Base-by-base conservation (phyloP, 768 basidiomycete species). In the Leccinum rimulosum region DNA sequence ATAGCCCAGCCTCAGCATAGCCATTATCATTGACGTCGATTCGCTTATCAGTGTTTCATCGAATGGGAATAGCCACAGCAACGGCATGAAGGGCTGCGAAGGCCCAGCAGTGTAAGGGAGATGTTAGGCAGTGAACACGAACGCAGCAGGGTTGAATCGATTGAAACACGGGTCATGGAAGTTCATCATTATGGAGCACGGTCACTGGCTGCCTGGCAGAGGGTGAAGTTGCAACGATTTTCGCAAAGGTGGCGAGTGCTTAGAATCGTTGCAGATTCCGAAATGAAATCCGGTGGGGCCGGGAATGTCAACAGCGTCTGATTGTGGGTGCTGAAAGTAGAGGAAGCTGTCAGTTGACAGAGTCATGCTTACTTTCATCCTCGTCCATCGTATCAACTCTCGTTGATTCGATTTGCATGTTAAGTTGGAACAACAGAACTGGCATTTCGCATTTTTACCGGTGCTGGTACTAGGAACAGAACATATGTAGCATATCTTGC, bases 41-140 rank as follows among this genome's bases (percentile, higher is more conserved):
- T 30, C 61, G 57, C 22, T 52, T 58, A 27, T 69, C 65, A 47
- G 57, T 51, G 63, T 60, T 2, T 64, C 65, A 40, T 70, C 56
- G 38, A 64, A 61, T 3, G 64, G 51, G 60, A 68, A 56, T 57
- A 58, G 8, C 69, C 61, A 22, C 60, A 70, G 38, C 33, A 68
- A 10, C 56, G 36, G 36, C 15, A 38, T 17, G 7, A 52, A 36
- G 61, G 38, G 15, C 63, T 61, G 22, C 60, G 49, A 9, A 55
- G 40, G 2, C 58, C 62, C 66, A 35, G 22, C 35, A 35, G 33
- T 33, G 33, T 11, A 2, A 5, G 14, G 35, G 14, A 15, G 15
- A 15, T 36, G 36, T 15, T 36, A 6, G 15, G 36, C 15, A 38
- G 14, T n/a, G 43, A 50, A n/a, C 22, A 59, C 63, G 43, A 64